These are phyloP conservation scores for Lasiosphaeriaceae sp. DNA, from an alignment of 495 filamentous ascomycete species.

Conservation along the genomic window DNA sequence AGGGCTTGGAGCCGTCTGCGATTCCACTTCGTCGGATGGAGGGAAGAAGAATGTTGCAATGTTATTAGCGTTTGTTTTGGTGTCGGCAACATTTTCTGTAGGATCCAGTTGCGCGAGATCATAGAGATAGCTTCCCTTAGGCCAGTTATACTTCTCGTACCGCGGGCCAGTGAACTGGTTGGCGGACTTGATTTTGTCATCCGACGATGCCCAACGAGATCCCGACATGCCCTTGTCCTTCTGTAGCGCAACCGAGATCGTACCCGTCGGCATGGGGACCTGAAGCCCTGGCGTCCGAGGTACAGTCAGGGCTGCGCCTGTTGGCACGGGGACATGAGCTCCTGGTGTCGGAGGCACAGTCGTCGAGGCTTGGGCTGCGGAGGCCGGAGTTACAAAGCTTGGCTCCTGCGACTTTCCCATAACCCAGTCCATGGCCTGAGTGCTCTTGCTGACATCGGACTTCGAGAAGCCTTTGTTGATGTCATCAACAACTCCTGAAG, in stretches of 20 bases:
- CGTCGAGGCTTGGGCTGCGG: background rate
- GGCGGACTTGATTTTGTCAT: background rate
- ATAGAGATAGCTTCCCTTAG: background rate
- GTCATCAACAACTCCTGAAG: background rate
- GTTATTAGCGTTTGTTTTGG: no score
- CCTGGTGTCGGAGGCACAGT: background rate
- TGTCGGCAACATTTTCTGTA: background rate
- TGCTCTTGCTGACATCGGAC: background rate
- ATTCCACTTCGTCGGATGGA: no score
- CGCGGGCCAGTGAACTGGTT: background rate
- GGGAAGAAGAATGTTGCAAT: no score
- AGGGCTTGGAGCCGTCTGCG: no score
- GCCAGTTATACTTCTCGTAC: background rate
- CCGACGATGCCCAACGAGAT: background rate
- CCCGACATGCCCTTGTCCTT: background rate
- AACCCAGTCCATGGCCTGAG: background rate
- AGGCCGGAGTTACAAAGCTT: no score
- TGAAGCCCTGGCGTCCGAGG: background rate
- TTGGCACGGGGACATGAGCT: no score
- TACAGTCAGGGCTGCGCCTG: background rate
- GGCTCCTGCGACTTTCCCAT: background rate
- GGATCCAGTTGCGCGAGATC: background rate
- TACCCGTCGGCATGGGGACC: no score
- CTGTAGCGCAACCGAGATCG: background rate
- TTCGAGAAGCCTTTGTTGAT: background rate